phyloP scores from a whole-genome alignment of 1,284 basidiomycete species.

The Ustilago vetiveriae region DNA sequence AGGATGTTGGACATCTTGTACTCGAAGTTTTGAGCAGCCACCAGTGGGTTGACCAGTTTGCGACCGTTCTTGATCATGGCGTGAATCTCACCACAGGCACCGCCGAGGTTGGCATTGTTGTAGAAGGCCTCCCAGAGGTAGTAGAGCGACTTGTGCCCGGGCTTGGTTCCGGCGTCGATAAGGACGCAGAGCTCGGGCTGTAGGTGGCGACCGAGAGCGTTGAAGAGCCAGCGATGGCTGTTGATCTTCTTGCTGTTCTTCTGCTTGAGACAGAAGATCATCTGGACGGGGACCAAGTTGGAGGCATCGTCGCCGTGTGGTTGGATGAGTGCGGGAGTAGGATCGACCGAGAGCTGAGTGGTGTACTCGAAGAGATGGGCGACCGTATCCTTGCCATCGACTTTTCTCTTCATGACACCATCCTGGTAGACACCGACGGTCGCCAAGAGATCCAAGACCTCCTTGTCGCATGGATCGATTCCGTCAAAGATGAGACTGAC shows the following conservation, averaged over 20 bases:
- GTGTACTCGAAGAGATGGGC: constrained; percentile 78
- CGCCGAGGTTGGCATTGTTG: constrained; percentile 65
- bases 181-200: constrained; percentile 65
- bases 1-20: constrained; percentile 86
- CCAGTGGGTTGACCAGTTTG: constrained; percentile 66
- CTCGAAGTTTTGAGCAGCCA: constrained; percentile 90
- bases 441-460: constrained; percentile 67
- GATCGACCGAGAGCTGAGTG: constrained; percentile 76
- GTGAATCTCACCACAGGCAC: constrained; percentile 67
- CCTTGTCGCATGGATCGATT: constrained; percentile 92
- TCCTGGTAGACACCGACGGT: constrained; percentile 70
- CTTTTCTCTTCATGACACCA: constrained; percentile 91
- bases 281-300: constrained; percentile 91
- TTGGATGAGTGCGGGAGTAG: constrained; percentile 86
- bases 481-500: constrained; percentile 87
- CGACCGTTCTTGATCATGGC: constrained; percentile 64
- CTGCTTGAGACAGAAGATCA: constrained; percentile 93
- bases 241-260: constrained; percentile 83
- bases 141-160: constrained; percentile 63
- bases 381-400: constrained; percentile 92
- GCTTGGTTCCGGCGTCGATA: constrained; percentile 66
- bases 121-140: constrained; percentile 67
- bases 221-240: constrained; percentile 89
- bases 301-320: constrained; percentile 81
- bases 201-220: constrained; percentile 83